A percentile compares a stretch with the other conserved stretches of the same genome.
Evolutionary conservation across 768 basidiomycete genomes (phyloP).

Genomic region (Panus rudis): DNA sequence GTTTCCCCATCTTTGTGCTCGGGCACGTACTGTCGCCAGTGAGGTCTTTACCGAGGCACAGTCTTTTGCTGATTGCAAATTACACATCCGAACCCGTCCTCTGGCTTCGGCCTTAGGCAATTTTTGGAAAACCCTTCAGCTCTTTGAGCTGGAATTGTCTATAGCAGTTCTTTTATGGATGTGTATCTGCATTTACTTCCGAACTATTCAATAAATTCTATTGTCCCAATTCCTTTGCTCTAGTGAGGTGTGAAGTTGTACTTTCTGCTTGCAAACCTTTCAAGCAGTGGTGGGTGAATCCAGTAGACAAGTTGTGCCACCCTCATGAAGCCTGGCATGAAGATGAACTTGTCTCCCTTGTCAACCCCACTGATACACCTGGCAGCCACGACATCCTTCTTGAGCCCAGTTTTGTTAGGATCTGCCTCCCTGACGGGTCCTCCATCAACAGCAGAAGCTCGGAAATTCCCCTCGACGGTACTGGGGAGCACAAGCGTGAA

Average conservation of each 20-base stretch:
- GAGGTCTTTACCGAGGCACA: slow-evolving; percentile 94
- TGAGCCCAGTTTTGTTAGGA: slow-evolving; percentile 53
- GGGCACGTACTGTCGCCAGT: slow-evolving; percentile 93
- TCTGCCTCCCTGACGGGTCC: slow-evolving; percentile 36
- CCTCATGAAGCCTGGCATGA: slow-evolving; percentile 40
- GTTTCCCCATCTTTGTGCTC: slow-evolving; percentile 70
- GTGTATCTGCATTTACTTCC: neutral
- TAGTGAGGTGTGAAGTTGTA: slow-evolving; percentile 43
- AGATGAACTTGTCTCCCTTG: slow-evolving; percentile 45
- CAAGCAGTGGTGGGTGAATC: slow-evolving; percentile 52
- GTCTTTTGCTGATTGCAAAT: slow-evolving; percentile 97
- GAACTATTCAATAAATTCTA: no score
- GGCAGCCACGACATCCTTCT: slow-evolving; percentile 50
- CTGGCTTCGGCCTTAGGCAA: slow-evolving; percentile 84
- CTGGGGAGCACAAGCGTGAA: slow-evolving; percentile 61
- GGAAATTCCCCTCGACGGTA: slow-evolving; percentile 73
- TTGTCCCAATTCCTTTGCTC: no score
- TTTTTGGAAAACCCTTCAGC: slow-evolving; percentile 61
- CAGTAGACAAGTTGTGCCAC: slow-evolving; percentile 55
- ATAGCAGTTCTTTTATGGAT: neutral
- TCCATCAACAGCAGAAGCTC: slow-evolving; percentile 72
- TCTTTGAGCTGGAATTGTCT: neutral
- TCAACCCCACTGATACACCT: slow-evolving; percentile 59
- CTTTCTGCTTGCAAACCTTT: slow-evolving; percentile 52
- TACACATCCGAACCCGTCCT: slow-evolving; percentile 94